A percentile compares a stretch with the other conserved stretches of the same genome.
phyloP scores from a whole-genome alignment of 2,329 filamentous ascomycete genomes.

The Hypomyces perniciosus region DNA sequence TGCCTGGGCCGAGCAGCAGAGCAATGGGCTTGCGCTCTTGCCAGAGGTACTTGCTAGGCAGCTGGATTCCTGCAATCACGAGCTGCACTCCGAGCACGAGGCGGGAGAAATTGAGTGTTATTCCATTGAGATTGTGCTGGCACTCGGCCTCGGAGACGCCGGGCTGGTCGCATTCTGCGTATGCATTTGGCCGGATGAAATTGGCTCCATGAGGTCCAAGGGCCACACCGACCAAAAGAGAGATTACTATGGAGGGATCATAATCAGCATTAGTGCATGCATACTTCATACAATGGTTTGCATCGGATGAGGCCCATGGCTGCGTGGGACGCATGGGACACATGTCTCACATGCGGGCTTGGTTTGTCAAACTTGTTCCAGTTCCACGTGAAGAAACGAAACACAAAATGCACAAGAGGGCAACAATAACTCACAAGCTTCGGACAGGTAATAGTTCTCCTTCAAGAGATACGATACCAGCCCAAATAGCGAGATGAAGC shows the following conservation, averaged over 20 bases:
- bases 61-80: slow-evolving; percentile 79
- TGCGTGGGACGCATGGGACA: neutral
- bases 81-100: slow-evolving; percentile 87
- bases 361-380: neutral
- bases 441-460: slow-evolving; percentile 84
- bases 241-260: slow-evolving; percentile 59
- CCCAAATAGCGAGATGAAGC: slow-evolving; percentile 85
- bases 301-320: no score
- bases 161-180: slow-evolving; percentile 44
- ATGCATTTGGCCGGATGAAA: slow-evolving; percentile 68
- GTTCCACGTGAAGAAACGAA: neutral
- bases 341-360: neutral
- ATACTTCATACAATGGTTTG: neutral
- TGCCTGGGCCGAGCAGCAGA: slow-evolving; percentile 73
- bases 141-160: slow-evolving; percentile 24
- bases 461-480: slow-evolving; percentile 86
- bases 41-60: slow-evolving; percentile 75
- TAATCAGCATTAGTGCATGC: no score
- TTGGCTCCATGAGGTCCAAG: slow-evolving; percentile 76
- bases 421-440: slow-evolving; percentile 59
- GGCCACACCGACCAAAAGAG: slow-evolving; percentile 68
- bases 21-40: slow-evolving; percentile 72
- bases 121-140: slow-evolving; percentile 54
- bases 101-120: slow-evolving; percentile 79
- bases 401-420: neutral